phyloP scores from a whole-genome alignment of 2,329 filamentous ascomycete species.

The Epichloe scottii region DNA sequence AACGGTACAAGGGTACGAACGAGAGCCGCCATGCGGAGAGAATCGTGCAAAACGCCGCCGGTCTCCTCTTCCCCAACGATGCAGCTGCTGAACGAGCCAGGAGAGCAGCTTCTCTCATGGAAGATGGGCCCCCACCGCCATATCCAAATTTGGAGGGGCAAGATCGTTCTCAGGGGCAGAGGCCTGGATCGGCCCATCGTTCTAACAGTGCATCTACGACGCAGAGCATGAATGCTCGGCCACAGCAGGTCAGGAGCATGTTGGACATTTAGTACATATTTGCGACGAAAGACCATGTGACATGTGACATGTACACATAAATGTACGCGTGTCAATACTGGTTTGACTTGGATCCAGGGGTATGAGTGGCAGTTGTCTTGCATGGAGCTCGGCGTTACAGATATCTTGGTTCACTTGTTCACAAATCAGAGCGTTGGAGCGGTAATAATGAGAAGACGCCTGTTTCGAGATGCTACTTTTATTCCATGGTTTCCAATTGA shows the following conservation, averaged over 20 bases:
- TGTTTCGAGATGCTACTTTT: not conserved
- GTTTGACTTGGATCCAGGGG: not conserved
- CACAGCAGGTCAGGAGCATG: conserved; percentile 47
- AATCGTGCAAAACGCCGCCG: conserved; percentile 29
- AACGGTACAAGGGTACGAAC: conserved; percentile 28
- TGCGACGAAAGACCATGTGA: not conserved
- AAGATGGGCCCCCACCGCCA: conserved; percentile 32
- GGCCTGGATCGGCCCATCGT: conserved; percentile 22
- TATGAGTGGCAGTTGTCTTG: not conserved
- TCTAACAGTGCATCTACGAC: conserved; percentile 33
- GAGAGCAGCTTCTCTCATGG: conserved; percentile 26
- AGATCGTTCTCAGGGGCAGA: conserved; percentile 12
- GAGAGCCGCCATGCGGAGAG: conserved; percentile 33
- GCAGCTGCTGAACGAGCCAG: conserved; percentile 17
- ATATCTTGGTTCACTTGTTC: not conserved
- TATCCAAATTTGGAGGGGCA: conserved; percentile 20
- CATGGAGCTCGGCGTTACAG: not conserved
- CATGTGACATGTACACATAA: too few species aligned
- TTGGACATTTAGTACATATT: conserved; percentile 32
- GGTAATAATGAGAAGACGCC: not conserved
- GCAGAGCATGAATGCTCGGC: conserved; percentile 33
- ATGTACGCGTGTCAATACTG: too few species aligned
- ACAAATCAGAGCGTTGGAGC: not conserved
- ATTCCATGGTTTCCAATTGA: not conserved
- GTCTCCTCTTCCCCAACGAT: conserved; percentile 36